Evolutionary conservation across 1,284 basidiomycete genomes (phyloP).

Genomic region (Coniferiporia sulphurascens): DNA sequence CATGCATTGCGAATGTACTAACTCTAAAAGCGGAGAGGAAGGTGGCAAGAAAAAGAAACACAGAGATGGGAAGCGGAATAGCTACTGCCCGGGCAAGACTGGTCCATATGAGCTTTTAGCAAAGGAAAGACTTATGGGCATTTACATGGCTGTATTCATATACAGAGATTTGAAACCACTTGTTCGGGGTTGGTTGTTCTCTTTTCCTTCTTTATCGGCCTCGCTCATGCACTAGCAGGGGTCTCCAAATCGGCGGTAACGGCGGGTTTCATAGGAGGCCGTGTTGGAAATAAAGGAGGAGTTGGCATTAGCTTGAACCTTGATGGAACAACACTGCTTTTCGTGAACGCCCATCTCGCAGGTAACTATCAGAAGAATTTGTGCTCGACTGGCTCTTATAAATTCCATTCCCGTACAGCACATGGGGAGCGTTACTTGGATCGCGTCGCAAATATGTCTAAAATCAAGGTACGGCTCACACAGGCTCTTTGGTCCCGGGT

Average conservation of each 20-base stretch:
- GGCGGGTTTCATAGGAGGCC: conserved; percentile 80
- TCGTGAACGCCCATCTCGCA: conserved; percentile 86
- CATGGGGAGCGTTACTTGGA: conserved; percentile 70
- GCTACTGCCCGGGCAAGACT: conserved; percentile 29
- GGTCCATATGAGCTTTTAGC: conserved; percentile 76
- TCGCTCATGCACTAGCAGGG: conserved; percentile 33
- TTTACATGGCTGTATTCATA: conserved; percentile 73
- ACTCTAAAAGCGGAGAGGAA: background rate
- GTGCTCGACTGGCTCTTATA: conserved; percentile 4
- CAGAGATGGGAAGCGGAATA: conserved; percentile 33
- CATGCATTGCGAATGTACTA: background rate
- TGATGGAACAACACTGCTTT: conserved; percentile 68
- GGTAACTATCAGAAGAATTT: conserved; percentile 38
- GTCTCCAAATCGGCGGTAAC: conserved; percentile 72
- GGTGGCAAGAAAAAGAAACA: conserved; percentile 27
- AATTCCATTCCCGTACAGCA: conserved; percentile 45
- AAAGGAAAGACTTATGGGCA: conserved; percentile 87
- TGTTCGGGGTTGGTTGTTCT: conserved; percentile 44
- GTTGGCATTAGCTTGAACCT: conserved; percentile 80
- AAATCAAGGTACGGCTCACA: conserved; percentile 57
- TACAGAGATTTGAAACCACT: conserved; percentile 59
- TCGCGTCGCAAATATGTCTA: conserved; percentile 64
- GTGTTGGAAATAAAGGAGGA: conserved; percentile 83
- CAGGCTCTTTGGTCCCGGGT: conserved; percentile 12
- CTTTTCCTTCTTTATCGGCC: background rate